Percentiles rank a stretch among this genome's conserved stretches.
phyloP scores from a whole-genome alignment of 495 filamentous ascomycete genomes.

The Podospora tetraspora region DNA sequence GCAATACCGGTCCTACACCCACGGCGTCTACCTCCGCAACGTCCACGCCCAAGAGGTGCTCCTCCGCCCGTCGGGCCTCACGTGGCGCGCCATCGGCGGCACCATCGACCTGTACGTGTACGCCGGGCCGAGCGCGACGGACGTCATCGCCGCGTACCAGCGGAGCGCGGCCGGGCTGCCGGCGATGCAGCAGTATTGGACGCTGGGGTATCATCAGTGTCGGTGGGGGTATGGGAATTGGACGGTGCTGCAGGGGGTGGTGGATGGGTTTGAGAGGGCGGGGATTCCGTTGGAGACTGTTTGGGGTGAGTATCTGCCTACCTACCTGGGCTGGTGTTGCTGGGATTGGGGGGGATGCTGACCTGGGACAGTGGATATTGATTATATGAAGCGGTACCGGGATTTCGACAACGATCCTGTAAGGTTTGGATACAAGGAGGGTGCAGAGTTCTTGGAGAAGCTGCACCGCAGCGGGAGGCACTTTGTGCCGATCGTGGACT shows the following conservation, averaged over 20 bases:
- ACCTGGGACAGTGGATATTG: constrained; percentile 64
- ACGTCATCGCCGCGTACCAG: constrained; percentile 68
- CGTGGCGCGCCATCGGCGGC: constrained; percentile 77
- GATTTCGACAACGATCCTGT: constrained; percentile 72
- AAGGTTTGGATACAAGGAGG: constrained; percentile 58
- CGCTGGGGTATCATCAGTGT: constrained; percentile 81
- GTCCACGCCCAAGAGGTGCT: constrained; percentile 73
- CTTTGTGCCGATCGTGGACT: constrained; percentile 80
- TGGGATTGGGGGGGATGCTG: neutral
- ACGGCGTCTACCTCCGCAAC: constrained; percentile 80
- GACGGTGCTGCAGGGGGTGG: constrained; percentile 66
- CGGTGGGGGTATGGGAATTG: constrained; percentile 77
- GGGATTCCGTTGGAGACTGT: constrained; percentile 78
- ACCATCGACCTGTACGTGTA: constrained; percentile 80
- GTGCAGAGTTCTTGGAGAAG: constrained; percentile 58
- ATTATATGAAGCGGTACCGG: constrained; percentile 65
- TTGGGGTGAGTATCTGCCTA: constrained; percentile 51
- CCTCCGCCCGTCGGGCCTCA: constrained; percentile 58
- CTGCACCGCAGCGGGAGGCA: constrained; percentile 66
- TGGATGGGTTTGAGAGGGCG: constrained; percentile 66
- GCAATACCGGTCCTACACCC: constrained; percentile 61
- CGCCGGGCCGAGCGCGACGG: constrained; percentile 62
- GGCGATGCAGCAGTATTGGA: constrained; percentile 86
- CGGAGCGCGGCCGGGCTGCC: constrained; percentile 63
- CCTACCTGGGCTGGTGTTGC: no score